Evolutionary conservation across 805 yeast species (phyloP).

Genomic region (Lipomyces yamanashiensis): DNA sequence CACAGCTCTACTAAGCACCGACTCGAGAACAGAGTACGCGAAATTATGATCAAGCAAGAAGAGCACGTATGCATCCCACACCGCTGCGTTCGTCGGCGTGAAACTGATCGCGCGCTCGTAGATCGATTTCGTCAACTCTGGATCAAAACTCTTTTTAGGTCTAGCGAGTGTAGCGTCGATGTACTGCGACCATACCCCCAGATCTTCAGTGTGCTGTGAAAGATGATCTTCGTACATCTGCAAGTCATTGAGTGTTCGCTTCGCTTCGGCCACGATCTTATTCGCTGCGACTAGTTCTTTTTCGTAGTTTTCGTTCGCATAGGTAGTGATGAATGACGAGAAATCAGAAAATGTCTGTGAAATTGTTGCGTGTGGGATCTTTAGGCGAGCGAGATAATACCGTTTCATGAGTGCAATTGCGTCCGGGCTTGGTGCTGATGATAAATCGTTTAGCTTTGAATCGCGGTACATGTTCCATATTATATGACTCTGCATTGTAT

Average conservation of each 20-base stretch:
- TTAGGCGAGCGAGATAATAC: conserved; percentile 38
- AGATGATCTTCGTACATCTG: conserved; percentile 36
- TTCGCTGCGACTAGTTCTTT: conserved; percentile 39
- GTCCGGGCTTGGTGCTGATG: conserved; percentile 12
- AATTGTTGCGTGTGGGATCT: conserved; percentile 39
- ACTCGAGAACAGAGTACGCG: conserved; percentile 8
- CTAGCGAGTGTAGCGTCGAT: conserved; percentile 37
- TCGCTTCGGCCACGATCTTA: conserved; percentile 33
- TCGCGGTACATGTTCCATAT: conserved; percentile 38
- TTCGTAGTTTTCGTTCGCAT: conserved; percentile 40
- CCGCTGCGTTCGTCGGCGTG: conserved; percentile 28
- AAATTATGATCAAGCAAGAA: conserved; percentile 35
- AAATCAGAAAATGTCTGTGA: conserved; percentile 41
- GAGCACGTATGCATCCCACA: conserved; percentile 43
- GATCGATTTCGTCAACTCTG: conserved; percentile 33
- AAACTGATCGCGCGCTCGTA: conserved; percentile 41
- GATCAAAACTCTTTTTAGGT: conserved; percentile 31
- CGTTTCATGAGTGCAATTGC: conserved; percentile 18
- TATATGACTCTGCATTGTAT: conserved; percentile 22
- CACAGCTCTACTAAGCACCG: conserved; percentile 36
- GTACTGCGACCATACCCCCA: conserved; percentile 39
- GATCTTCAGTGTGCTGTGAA: conserved; percentile 1
- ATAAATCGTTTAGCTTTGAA: conserved; percentile 6
- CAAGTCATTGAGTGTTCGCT: conserved; percentile 17
- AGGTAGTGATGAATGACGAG: conserved; percentile 40